Percentiles rank a stretch among this genome's conserved stretches.
Evolutionary conservation across 169 alveolate genomes (phyloP).

Genomic region (Perkinsus olseni): DNA sequence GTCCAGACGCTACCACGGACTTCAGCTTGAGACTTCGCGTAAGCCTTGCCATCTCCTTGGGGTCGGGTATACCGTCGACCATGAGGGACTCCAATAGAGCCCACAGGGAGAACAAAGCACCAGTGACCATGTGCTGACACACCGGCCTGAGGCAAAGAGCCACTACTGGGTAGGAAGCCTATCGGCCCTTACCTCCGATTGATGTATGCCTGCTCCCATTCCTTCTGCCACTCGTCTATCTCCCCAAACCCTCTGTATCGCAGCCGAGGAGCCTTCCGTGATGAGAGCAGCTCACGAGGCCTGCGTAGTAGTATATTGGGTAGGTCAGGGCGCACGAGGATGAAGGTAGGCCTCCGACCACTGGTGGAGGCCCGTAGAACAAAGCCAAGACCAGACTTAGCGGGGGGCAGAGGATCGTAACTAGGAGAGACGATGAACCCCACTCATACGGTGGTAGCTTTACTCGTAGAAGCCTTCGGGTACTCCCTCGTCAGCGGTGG

Average conservation of each 20-base stretch:
- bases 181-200: not conserved
- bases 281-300: not conserved
- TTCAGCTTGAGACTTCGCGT: not conserved
- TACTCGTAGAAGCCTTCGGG: not conserved
- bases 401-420: not conserved
- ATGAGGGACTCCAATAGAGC: not conserved
- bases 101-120: not conserved
- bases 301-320: not conserved
- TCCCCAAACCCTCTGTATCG: not conserved
- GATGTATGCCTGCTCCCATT: not conserved
- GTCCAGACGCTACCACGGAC: not conserved
- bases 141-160: not conserved
- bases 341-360: not conserved
- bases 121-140: not conserved
- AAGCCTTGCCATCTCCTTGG: not conserved
- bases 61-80: not conserved
- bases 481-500: not conserved
- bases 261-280: not conserved
- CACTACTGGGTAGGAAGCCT: not conserved
- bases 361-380: not conserved
- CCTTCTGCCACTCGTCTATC: not conserved
- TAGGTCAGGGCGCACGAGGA: not conserved
- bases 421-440: not conserved
- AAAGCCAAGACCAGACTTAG: not conserved
- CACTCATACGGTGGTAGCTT: not conserved